A percentile compares a stretch with the other conserved stretches of the same genome.
phyloP scores from a whole-genome alignment of 805 yeast species.

The Cyberlindnera petersonii region DNA sequence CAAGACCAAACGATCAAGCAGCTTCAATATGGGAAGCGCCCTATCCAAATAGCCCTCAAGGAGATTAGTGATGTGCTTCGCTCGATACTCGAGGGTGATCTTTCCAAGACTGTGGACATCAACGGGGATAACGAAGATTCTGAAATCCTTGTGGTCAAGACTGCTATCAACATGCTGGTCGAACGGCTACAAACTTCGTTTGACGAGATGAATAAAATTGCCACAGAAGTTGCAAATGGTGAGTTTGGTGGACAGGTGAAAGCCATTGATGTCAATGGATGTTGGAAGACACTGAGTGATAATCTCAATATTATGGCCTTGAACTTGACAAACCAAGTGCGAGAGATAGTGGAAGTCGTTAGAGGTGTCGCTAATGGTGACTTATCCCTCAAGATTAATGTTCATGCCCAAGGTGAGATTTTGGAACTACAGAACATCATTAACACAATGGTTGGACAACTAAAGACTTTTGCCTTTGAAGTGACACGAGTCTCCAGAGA shows the following conservation, averaged over 20 bases:
- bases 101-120: conserved; percentile 59
- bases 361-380: conserved; percentile 88
- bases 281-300: conserved; percentile 84
- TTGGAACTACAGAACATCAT: conserved; percentile 81
- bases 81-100: conserved; percentile 81
- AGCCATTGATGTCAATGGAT: conserved; percentile 75
- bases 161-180: conserved; percentile 80
- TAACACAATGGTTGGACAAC: conserved; percentile 86
- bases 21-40: conserved; percentile 7
- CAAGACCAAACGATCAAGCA: conserved; percentile 5
- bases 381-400: conserved; percentile 75
- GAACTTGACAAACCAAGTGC: conserved; percentile 80
- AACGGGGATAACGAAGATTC: conserved; percentile 64
- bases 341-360: conserved; percentile 88
- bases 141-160: conserved; percentile 73
- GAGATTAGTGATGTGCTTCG: conserved; percentile 85
- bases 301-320: conserved; percentile 89
- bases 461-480: conserved; percentile 82
- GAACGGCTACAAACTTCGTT: conserved; percentile 66
- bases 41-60: conserved; percentile 12
- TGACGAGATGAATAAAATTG: conserved; percentile 75
- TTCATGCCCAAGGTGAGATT: conserved; percentile 90
- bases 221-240: conserved; percentile 87
- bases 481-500: conserved; percentile 88
- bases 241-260: conserved; percentile 85